Conservation (phyloP, 2,329 filamentous ascomycete genomes). For the Raffaelea albimanens region DNA sequence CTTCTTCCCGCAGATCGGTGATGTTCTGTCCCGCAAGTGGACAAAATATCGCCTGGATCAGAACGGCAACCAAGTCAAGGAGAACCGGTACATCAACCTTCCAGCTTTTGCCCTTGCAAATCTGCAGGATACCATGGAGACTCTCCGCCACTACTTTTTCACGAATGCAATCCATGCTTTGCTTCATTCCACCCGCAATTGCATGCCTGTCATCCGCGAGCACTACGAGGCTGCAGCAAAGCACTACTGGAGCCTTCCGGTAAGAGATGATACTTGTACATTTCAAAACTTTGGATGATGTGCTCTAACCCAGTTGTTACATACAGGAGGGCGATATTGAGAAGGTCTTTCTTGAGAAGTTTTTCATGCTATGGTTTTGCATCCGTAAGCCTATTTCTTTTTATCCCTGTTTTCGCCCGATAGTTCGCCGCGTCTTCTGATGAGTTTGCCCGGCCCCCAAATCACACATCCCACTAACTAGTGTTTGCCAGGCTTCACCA, state of each 20-base stretch:
- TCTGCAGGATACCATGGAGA: slow-evolving; percentile 1
- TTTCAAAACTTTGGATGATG: no score
- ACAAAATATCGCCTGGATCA: slow-evolving; percentile 10
- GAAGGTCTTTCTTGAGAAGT: slow-evolving; percentile 26
- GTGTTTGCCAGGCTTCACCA: slow-evolving; percentile 28
- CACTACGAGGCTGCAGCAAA: slow-evolving; percentile 13
- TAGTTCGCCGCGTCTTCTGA: not conserved
- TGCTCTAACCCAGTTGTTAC: not conserved
- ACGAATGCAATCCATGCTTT: slow-evolving; percentile 21
- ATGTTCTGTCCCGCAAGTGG: slow-evolving; percentile 30
- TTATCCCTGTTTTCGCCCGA: not conserved
- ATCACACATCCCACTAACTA: no score
- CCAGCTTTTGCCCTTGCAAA: slow-evolving; percentile 11
- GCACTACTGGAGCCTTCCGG: slow-evolving; percentile 15
- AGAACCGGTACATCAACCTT: slow-evolving; percentile 4
- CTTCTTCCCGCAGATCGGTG: slow-evolving; percentile 27
- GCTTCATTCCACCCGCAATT: slow-evolving; percentile 14
- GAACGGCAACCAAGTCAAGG: not conserved
- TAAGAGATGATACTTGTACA: slow-evolving; percentile 2
- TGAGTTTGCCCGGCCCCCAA: no score
- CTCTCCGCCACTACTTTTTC: slow-evolving; percentile 23
- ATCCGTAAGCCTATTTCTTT: slow-evolving; percentile 27
- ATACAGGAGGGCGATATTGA: slow-evolving; percentile 19
- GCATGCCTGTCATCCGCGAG: slow-evolving; percentile 4
- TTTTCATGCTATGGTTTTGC: slow-evolving; percentile 37